Evolutionary conservation across 805 yeast species (phyloP), one percentile per base, ranked within the genome.

Genomic region (Yarrowia alimentaria): DNA sequence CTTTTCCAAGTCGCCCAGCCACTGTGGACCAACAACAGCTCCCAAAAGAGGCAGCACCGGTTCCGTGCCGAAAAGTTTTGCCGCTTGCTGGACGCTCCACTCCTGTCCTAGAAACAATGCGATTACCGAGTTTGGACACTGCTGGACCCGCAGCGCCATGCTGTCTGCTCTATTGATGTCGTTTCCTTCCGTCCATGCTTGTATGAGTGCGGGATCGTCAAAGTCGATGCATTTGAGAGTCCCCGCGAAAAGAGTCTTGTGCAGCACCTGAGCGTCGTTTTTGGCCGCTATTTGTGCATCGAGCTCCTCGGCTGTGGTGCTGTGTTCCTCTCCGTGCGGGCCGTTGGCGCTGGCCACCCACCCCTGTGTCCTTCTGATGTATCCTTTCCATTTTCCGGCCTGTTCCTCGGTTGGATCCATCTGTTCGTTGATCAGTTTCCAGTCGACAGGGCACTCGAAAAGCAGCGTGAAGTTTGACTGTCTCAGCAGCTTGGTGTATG

Each of bases 181-280:
- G 11, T 40, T 40, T 10, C 50, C 50, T 5, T 12, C 22, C 10
- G 16, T 16, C 50, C 50, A 43, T 13, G 37, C 6, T 12, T 5
- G 2, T 6, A 12, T 19, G 16, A 30, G 30, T 12, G 37, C 50
- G 2, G 50, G 50, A 43, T 43, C 50, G 21, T 30, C 50, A 30
- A 14, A 22, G 16, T 43, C 50, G 11, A 43, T 30, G 37, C 50
- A 30, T 43, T 43, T 43, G 22, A 43, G 50, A 11, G 50, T 43
- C 18, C 50, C 50, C 2, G 50, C 35, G 24, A 43, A 43, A 18
- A 43, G 24, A 8, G 28, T 12, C 37, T 30, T 30, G 21, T 43
- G 50, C 6, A 43, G 13, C 17, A 43, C 50, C 30, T 43, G 50
- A 3, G 47, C 17, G 22, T 9, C 13, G 9, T 10, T 13, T n/a